phyloP scores from a whole-genome alignment of 78 protist species.

The Guillardia theta region DNA sequence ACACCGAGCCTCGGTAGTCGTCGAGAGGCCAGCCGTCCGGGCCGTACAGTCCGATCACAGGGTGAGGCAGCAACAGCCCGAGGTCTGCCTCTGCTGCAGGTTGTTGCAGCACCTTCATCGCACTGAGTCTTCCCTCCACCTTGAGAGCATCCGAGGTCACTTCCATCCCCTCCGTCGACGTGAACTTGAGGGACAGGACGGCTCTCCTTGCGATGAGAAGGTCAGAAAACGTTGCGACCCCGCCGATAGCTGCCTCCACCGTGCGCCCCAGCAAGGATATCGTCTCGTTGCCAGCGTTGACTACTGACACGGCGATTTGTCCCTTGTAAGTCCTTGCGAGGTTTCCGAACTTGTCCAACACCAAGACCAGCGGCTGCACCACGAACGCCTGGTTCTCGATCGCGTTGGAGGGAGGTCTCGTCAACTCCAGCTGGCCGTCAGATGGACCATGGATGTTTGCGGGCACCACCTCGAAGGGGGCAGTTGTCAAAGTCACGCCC shows the following conservation, averaged over 20 bases:
- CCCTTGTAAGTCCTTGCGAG: neutral
- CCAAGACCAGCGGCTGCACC: neutral
- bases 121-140: too few relatives aligned
- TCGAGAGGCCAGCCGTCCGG: neutral
- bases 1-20: neutral
- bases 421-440: neutral
- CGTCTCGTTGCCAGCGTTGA: neutral
- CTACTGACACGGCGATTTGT: neutral
- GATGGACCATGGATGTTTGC: neutral
- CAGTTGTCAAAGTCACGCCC: too few relatives aligned
- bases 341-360: neutral
- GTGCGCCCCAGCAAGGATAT: neutral
- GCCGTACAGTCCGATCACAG: neutral
- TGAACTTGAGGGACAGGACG: neutral
- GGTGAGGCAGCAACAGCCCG: too few relatives aligned
- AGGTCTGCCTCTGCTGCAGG: too few relatives aligned
- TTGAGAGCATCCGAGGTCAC: neutral
- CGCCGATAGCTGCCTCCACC: neutral
- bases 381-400: neutral
- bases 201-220: neutral
- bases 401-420: neutral
- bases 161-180: neutral
- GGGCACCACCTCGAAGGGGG: slow-evolving; percentile 15
- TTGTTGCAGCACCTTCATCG: neutral
- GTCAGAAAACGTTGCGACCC: neutral